These are phyloP conservation scores for Thelonectria olida DNA, from an alignment of 2,329 filamentous ascomycete genomes.

Conservation along the genomic window DNA sequence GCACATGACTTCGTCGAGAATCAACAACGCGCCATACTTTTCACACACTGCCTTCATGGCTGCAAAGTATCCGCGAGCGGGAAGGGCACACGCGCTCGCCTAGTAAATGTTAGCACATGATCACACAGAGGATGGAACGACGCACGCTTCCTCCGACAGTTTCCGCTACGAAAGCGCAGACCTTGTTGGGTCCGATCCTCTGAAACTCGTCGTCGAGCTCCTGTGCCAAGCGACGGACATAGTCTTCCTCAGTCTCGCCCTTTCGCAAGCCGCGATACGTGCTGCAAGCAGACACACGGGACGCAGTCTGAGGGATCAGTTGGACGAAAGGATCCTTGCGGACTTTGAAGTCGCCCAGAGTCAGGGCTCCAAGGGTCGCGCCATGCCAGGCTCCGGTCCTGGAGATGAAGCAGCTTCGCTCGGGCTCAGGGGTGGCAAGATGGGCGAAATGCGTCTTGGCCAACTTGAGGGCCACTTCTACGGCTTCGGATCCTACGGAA, in stretches of 20 bases:
- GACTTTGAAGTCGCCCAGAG: slow-evolving; percentile 31
- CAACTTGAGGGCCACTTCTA: slow-evolving; percentile 33
- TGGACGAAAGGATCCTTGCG: slow-evolving; percentile 32
- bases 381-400: background rate
- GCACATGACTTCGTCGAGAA: slow-evolving; percentile 74
- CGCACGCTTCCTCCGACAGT: slow-evolving; percentile 47
- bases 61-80: slow-evolving; percentile 30
- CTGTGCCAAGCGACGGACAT: slow-evolving; percentile 49
- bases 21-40: slow-evolving; percentile 62
- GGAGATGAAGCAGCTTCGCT: slow-evolving; percentile 6
- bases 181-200: slow-evolving; percentile 54
- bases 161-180: slow-evolving; percentile 61
- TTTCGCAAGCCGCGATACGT: slow-evolving; percentile 33
- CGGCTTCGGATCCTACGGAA: slow-evolving; percentile 29
- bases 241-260: slow-evolving; percentile 50
- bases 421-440: slow-evolving; percentile 26
- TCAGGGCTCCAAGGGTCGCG: slow-evolving; percentile 29
- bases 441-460: slow-evolving; percentile 31
- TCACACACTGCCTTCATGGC: slow-evolving; percentile 63
- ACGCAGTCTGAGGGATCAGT: slow-evolving; percentile 28
- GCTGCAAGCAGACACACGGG: slow-evolving; percentile 20
- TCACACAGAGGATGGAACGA: background rate
- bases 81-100: slow-evolving; percentile 33
- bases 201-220: slow-evolving; percentile 60
- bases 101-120: background rate